Base-by-base conservation (phyloP, 2,329 filamentous ascomycete species). In the Corinectria fuckeliana region DNA sequence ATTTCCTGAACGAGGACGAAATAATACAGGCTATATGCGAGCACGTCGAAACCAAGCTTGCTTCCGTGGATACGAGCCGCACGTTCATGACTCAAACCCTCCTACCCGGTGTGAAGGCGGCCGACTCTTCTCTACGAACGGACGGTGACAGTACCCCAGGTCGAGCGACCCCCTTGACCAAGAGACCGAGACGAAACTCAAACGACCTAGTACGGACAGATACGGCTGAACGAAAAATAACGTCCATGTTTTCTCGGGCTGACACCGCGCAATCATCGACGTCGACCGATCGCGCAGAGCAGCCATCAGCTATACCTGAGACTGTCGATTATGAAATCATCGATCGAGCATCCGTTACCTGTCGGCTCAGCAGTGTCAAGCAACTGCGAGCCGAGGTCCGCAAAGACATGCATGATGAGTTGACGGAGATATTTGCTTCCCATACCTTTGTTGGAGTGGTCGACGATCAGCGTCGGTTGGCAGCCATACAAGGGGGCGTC, bases 1-100 rank as follows among this genome's bases (percentile, higher is more conserved):
- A 98, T 71, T 98, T 99, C 69, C 82, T 99, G 20, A 97, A 98
- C 62, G 95, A 99, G 74, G 95, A 99, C 64, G 95, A 99, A 68
- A 96, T 99, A 44, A 90, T 95, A 45, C 91, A 95, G 64, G 85
- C 86, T 13, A 88, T 99, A 4, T 97, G 93, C 77, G 86, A 89
- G 61, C 86, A 91, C 52, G 90, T 99, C 20, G 86, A 91, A 51
- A 82, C 86, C 8, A 90, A 90, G 66, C 83, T 99, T 4, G 90
- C 92, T 10, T 89, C 90, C 49, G 93, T 98, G 6, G 95, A 99
- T 74, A 93, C 91, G 20, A 98, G 94, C 71, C 89, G 95, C 45
- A 96, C 92, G 0, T 99, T 98, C 76, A 87, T 93, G 81, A 97
- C 93, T 0, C 95, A 99, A 74, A 97, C 90, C 1, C 83, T 99